Conservation (phyloP, 2,329 filamentous ascomycete genomes). For the Elsinoe batatas region DNA sequence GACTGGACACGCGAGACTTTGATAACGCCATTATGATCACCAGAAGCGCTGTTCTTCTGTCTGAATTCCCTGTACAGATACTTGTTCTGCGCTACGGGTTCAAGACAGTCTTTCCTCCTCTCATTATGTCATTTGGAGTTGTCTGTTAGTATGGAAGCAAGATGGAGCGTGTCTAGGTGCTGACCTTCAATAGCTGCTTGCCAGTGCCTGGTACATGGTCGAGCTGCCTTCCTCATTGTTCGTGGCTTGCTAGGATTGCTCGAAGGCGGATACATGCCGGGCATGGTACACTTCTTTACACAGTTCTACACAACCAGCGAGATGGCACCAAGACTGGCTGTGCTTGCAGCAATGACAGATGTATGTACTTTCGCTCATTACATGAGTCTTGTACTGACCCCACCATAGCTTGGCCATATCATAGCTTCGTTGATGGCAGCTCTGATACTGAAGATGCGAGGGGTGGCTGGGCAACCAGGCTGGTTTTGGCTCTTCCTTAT, state of each 20-base stretch:
- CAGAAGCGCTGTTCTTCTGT: constrained; percentile 11
- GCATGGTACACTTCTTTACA: constrained; percentile 16
- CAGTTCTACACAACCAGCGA: constrained; percentile 17
- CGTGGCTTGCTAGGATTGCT: constrained; percentile 15
- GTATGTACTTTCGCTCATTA: not conserved
- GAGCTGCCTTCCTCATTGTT: constrained; percentile 14
- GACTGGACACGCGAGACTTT: constrained; percentile 15
- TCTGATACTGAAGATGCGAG: constrained; percentile 16
- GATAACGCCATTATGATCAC: constrained; percentile 14
- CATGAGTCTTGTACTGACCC: constrained; percentile 5
- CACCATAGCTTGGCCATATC: constrained; percentile 13
- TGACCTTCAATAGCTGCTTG: constrained; percentile 7
- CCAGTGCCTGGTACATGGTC: constrained; percentile 14
- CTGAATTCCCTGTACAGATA: constrained; percentile 17
- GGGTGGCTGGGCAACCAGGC: constrained; percentile 14
- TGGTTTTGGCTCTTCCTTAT: constrained; percentile 19
- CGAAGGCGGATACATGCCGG: constrained; percentile 17
- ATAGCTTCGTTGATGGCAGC: constrained; percentile 16
- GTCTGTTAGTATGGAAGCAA: constrained; percentile 10
- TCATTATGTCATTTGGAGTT: constrained; percentile 16
- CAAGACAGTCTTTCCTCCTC: constrained; percentile 13
- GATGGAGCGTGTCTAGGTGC: not conserved
- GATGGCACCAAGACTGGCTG: constrained; percentile 14
- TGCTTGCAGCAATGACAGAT: constrained; percentile 10
- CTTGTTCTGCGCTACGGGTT: constrained; percentile 17